Conservation (phyloP, 805 yeast genomes). For the Saccharomycopsis sp. region DNA sequence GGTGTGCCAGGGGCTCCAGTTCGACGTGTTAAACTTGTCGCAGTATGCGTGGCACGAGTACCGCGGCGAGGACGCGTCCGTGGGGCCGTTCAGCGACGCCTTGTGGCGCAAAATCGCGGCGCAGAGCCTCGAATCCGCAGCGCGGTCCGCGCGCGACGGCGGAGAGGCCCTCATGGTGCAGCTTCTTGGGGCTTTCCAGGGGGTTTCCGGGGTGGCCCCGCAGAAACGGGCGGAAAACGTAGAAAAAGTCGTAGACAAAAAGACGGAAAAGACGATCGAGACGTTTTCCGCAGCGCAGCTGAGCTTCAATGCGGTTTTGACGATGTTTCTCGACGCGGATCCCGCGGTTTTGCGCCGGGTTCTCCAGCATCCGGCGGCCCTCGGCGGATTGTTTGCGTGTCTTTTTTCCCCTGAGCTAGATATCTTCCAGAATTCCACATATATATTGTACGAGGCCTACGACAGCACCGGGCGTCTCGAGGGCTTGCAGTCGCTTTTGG, state of each 20-base stretch:
- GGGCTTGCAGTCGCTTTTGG: constrained; percentile 54
- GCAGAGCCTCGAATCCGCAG: background rate
- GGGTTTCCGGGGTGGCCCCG: constrained; percentile 27
- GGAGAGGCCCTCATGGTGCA: constrained; percentile 20
- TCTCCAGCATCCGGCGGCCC: constrained; percentile 36
- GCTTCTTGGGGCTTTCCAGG: constrained; percentile 24
- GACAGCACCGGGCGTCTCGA: constrained; percentile 78
- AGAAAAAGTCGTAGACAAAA: too few species aligned
- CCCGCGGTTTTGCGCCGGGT: constrained; percentile 32
- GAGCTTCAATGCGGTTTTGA: constrained; percentile 30
- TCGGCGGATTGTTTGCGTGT: constrained; percentile 69
- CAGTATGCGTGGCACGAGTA: constrained; percentile 32
- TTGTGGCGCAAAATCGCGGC: constrained; percentile 28
- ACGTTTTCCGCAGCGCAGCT: background rate
- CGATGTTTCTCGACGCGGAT: constrained; percentile 36
- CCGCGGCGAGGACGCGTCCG: constrained; percentile 28
- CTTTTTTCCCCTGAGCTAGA: constrained; percentile 54
- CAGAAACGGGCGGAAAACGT: too few species aligned
- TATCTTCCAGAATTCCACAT: constrained; percentile 62
- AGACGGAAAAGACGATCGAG: too few species aligned
- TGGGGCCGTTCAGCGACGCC: constrained; percentile 26
- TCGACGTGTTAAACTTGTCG: constrained; percentile 40
- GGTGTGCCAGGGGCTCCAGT: constrained; percentile 36
- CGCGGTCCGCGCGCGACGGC: background rate
- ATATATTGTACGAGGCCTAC: constrained; percentile 65